Base-by-base conservation (phyloP, 2,329 filamentous ascomycete species). In the Ascochyta rabiei region DNA sequence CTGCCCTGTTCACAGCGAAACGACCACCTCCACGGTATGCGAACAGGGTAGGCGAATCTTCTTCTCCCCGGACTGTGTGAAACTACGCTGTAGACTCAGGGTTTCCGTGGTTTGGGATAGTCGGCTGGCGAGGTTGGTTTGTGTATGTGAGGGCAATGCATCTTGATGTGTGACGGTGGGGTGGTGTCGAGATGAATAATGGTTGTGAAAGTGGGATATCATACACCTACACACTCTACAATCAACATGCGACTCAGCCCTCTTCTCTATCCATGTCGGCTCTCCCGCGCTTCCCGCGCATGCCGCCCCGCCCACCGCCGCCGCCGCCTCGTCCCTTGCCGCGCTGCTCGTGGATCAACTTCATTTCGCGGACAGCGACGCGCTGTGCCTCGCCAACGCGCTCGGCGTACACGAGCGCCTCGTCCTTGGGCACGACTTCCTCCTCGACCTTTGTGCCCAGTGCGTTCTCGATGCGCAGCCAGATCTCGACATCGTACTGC, bases 401-500 rank as follows among this genome's bases (percentile, higher is more conserved):
- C 50, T 85, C 80, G 63, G 87, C 86, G 74, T 96, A 88, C 0
- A 93, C 82, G 85, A 96, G 89, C 0, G 93, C 90, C 71, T 96
- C 91, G 16, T 95, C 91, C 77, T 91, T 91, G 42, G 87, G 84
- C 0, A 85, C 81, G 7, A 84, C 79, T 66, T 89, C 89, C 70
- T 90, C 87, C 0, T 81, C 75, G 50, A 96, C 79, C 76, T 93
- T 87, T 78, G 89, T 89, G 12, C 89, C 90, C 12, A 97, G 79
- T 0, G 91, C 90, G 6, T 86, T 85, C 75, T 97, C 93, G 45
- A 96, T 96, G 18, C 91, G 81, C 67, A 88, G 78, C 76, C 86
- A 96, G 31, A 95, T 83, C 72, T 93, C 90, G 1, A 93, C 79
- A 67, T 96, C 92, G 64, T 96, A 96, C 75, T 96, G 92, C 0